Percentiles rank a stretch among this genome's conserved stretches.
phyloP scores from a whole-genome alignment of 2,329 filamentous ascomycete genomes.

The Calonectria ilicicola region DNA sequence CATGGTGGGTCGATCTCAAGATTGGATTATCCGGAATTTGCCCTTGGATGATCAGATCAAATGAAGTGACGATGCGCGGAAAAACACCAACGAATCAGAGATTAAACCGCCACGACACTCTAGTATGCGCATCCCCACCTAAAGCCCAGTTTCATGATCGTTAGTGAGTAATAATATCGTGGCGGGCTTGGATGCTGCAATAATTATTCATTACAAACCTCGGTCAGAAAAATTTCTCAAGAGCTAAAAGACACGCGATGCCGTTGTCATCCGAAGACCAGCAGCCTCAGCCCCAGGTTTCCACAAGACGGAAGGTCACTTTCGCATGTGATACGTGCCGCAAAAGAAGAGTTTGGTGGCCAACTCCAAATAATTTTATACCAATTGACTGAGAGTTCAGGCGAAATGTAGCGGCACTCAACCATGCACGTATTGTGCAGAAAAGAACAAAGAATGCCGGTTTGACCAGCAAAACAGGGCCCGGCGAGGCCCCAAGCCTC shows the following conservation, averaged over 20 bases:
- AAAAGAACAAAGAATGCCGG: constrained; percentile 1
- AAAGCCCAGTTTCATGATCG: background rate
- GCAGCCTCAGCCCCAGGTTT: background rate
- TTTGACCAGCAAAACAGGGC: constrained; percentile 1
- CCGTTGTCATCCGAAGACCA: background rate
- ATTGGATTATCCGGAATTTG: background rate
- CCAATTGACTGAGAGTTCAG: background rate
- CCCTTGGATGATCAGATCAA: background rate
- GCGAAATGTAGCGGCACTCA: constrained; percentile 1
- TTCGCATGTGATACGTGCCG: background rate
- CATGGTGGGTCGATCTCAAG: background rate
- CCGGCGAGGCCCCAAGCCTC: background rate
- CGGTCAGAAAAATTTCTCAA: background rate
- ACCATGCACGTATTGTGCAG: background rate
- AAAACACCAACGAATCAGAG: background rate
- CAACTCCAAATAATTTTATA: background rate
- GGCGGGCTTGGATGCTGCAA: too few species aligned
- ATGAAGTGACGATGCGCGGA: background rate
- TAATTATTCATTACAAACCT: background rate
- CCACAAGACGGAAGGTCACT: background rate
- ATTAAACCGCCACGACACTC: background rate
- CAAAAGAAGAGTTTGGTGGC: background rate
- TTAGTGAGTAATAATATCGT: background rate
- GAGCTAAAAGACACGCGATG: background rate
- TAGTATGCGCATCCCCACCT: background rate